These are phyloP conservation scores for Lizonia empirigonia DNA, from an alignment of 2,329 filamentous ascomycete genomes.

Conservation along the genomic window DNA sequence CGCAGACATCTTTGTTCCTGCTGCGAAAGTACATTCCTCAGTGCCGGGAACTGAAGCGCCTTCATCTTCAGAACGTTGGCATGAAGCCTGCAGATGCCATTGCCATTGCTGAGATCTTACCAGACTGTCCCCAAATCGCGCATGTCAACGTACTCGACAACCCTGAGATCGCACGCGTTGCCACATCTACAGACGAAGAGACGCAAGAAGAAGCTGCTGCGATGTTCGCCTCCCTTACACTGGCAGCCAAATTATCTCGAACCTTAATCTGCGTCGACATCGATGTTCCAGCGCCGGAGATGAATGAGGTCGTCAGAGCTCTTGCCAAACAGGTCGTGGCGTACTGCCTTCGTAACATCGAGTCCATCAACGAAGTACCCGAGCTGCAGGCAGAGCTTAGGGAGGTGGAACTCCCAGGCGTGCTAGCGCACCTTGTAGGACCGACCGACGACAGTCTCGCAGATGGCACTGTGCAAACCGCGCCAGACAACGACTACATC, in stretches of 20 bases:
- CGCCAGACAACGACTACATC: slow-evolving; percentile 91
- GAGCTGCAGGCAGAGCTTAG: slow-evolving; percentile 57
- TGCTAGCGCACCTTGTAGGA: slow-evolving; percentile 85
- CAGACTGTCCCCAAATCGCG: slow-evolving; percentile 79
- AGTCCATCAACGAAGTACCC: slow-evolving; percentile 72
- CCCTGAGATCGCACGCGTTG: slow-evolving; percentile 69
- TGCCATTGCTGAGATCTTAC: slow-evolving; percentile 85
- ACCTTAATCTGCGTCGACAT: slow-evolving; percentile 90
- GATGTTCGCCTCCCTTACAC: slow-evolving; percentile 87
- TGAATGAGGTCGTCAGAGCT: slow-evolving; percentile 89
- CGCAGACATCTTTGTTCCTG: slow-evolving; percentile 74
- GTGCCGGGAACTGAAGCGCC: slow-evolving; percentile 75
- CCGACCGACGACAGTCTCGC: slow-evolving; percentile 61
- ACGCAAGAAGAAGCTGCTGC: slow-evolving; percentile 92
- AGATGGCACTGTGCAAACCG: slow-evolving; percentile 67
- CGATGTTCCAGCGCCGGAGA: slow-evolving; percentile 79
- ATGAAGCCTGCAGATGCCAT: slow-evolving; percentile 89
- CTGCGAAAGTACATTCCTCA: slow-evolving; percentile 85
- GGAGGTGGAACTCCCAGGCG: slow-evolving; percentile 73
- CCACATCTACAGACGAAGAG: slow-evolving; percentile 76
- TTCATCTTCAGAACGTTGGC: slow-evolving; percentile 84
- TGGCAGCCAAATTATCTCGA: slow-evolving; percentile 81
- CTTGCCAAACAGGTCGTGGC: slow-evolving; percentile 93
- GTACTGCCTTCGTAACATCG: slow-evolving; percentile 91
- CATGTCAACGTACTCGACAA: slow-evolving; percentile 91